Percentiles rank a stretch among this genome's conserved stretches.
Evolutionary conservation across 2,329 filamentous ascomycete genomes (phyloP).

Genomic region (Hymenoscyphus salicellus): DNA sequence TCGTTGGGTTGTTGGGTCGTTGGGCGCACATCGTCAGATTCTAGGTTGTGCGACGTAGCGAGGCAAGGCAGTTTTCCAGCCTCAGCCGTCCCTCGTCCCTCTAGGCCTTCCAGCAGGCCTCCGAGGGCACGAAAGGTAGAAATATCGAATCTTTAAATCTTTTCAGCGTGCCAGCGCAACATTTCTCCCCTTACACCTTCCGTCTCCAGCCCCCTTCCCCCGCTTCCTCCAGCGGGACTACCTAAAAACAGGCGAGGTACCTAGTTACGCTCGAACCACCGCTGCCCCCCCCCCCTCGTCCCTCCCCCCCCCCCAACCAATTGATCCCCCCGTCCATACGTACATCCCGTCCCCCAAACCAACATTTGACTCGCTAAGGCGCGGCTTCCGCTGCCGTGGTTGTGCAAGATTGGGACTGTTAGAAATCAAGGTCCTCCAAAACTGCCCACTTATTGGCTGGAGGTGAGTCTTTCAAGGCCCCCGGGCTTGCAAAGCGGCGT

Average conservation of each 20-base stretch:
- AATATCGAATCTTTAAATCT: neutral
- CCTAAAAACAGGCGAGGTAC: neutral
- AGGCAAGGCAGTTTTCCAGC: neutral
- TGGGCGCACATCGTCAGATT: neutral
- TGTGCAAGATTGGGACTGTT: neutral
- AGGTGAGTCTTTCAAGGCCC: slow-evolving; percentile 12
- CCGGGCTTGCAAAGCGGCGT: slow-evolving; percentile 9
- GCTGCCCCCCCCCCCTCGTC: neutral
- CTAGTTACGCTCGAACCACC: neutral
- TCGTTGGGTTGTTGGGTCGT: neutral
- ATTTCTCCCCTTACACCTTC: neutral
- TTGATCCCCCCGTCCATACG: neutral
- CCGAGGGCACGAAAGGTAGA: neutral
- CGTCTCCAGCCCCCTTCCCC: neutral
- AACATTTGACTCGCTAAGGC: slow-evolving; percentile 8
- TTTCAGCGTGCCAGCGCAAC: neutral
- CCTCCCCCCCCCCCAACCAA: neutral
- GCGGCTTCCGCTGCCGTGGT: slow-evolving; percentile 12
- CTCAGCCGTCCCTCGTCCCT: neutral
- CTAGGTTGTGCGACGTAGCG: neutral
- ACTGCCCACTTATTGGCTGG: slow-evolving; percentile 1
- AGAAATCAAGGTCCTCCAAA: slow-evolving; percentile 7
- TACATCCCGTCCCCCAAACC: too few relatives aligned
- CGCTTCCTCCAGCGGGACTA: neutral
- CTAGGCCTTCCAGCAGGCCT: neutral